Conservation (phyloP, 768 basidiomycete genomes). For the Amanita pallidorosea region DNA sequence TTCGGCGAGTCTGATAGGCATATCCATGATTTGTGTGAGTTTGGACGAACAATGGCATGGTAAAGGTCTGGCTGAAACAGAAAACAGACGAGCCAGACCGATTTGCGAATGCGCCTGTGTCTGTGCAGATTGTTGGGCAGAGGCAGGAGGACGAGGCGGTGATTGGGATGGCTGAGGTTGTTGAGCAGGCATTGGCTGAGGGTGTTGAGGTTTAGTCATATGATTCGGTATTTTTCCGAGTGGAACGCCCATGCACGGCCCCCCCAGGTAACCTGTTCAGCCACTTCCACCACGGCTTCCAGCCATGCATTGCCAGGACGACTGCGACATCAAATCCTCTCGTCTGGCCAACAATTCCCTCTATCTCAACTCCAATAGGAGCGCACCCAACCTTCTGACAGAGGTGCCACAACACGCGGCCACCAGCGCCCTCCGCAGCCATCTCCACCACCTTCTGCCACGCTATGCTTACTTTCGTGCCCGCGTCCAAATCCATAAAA, state of each 20-base stretch:
- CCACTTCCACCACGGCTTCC: background rate
- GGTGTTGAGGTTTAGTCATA: background rate
- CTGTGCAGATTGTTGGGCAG: conserved; percentile 56
- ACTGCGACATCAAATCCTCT: background rate
- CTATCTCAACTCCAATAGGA: background rate
- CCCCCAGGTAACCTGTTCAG: background rate
- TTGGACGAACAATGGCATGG: background rate
- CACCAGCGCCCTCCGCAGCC: conserved; percentile 36
- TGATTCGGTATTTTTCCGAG: background rate
- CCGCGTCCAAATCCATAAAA: conserved; percentile 50
- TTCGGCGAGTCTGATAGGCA: conserved; percentile 33
- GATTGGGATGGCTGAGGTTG: conserved; percentile 57
- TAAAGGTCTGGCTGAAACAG: background rate
- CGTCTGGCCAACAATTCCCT: background rate
- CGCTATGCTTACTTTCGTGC: conserved; percentile 59
- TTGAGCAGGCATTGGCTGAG: conserved; percentile 39
- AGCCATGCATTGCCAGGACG: conserved; percentile 3
- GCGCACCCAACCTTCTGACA: conserved; percentile 3
- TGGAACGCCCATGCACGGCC: background rate
- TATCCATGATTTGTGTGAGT: conserved; percentile 46
- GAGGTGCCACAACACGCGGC: background rate
- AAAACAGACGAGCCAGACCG: conserved; percentile 43
- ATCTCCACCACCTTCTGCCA: conserved; percentile 50
- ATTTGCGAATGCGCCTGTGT: conserved; percentile 49
- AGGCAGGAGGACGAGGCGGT: conserved; percentile 71